Conservation (phyloP, 139 green algal genomes). For the Micromonas pusilla region DNA sequence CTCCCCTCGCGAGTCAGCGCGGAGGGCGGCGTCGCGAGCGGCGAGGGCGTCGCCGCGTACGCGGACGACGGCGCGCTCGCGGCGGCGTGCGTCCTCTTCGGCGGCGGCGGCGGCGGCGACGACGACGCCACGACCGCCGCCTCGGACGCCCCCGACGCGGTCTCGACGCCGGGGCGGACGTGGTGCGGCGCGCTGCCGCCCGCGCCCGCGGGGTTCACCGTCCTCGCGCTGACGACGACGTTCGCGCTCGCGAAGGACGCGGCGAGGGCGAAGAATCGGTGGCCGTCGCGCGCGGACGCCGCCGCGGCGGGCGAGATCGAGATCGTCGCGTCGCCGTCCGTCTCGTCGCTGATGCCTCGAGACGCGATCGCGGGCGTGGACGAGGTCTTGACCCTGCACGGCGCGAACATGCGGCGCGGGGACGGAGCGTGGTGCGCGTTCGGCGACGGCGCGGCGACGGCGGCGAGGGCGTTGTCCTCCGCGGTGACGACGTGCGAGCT, state of each 20-base stretch:
- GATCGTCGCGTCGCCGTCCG: not conserved
- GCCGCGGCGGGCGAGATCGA: not conserved
- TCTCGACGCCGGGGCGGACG: not conserved
- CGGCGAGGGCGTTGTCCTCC: not conserved
- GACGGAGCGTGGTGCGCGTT: not conserved
- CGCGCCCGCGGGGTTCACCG: not conserved
- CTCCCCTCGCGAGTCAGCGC: not conserved
- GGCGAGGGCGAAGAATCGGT: too few species aligned
- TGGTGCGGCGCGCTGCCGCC: not conserved
- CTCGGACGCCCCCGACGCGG: too few species aligned
- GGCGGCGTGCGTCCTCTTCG: not conserved
- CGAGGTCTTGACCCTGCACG: not conserved
- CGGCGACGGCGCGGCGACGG: not conserved
- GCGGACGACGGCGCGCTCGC: not conserved
- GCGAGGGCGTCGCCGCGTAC: not conserved
- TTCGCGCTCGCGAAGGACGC: too few species aligned
- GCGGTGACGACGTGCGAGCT: not conserved
- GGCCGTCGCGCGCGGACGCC: too few species aligned
- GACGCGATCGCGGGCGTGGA: not conserved
- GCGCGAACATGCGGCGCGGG: not conserved
- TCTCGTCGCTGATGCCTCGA: not conserved
- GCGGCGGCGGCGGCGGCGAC: too few species aligned
- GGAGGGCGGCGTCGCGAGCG: not conserved
- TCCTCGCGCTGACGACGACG: not conserved
- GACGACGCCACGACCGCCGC: not conserved